Evolutionary conservation across 169 alveolate species (phyloP).

Genomic region (Plasmodium adleri): DNA sequence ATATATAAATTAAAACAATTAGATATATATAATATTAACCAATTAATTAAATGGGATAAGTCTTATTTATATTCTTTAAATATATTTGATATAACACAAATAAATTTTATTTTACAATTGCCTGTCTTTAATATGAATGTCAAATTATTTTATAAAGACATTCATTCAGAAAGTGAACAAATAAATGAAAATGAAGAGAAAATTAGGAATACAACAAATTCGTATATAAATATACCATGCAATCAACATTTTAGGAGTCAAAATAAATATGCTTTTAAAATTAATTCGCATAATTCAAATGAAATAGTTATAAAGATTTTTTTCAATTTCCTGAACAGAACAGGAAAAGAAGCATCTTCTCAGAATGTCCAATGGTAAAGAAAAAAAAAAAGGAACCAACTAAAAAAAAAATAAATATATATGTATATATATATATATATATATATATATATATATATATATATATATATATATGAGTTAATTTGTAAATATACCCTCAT

Average conservation of each 20-base stretch:
- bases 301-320: constrained; percentile 42
- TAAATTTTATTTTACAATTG: constrained; percentile 47
- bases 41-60: constrained; percentile 43
- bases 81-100: constrained; percentile 38
- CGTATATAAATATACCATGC: constrained; percentile 11
- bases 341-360: background rate
- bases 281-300: constrained; percentile 31
- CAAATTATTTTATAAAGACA: constrained; percentile 36
- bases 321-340: constrained; percentile 22
- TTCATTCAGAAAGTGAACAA: background rate
- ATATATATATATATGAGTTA: background rate
- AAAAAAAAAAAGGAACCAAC: background rate
- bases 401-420: background rate
- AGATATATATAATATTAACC: constrained; percentile 37
- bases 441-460: constrained; percentile 8
- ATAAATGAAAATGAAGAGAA: background rate
- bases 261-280: constrained; percentile 41
- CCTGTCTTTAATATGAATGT: constrained; percentile 23
- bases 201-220: background rate
- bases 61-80: constrained; percentile 41
- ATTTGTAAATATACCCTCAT: background rate
- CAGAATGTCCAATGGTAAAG: constrained; percentile 47
- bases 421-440: background rate
- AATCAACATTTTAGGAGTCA: constrained; percentile 12
- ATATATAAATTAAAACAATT: constrained; percentile 43